phyloP scores from a whole-genome alignment of 129 eudicot genomes.

The Arctium lappa region DNA sequence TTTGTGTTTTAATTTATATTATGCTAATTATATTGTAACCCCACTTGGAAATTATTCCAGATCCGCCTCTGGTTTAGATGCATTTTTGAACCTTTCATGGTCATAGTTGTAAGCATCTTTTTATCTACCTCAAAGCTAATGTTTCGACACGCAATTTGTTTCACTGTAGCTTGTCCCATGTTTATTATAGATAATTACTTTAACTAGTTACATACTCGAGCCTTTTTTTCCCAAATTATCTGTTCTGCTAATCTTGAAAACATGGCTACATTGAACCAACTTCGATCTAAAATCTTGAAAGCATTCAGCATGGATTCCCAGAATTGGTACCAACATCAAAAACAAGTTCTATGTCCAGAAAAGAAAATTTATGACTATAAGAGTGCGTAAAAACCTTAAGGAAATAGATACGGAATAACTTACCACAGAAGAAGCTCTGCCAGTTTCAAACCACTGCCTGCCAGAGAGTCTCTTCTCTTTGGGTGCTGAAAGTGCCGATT shows the following conservation, averaged over 20 bases:
- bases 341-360: not conserved
- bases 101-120: not conserved
- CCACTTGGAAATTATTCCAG: no score
- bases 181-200: no score
- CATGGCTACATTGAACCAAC: not conserved
- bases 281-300: not conserved
- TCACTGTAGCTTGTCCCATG: not conserved
- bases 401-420: not conserved
- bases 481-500: constrained; percentile 69
- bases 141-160: not conserved
- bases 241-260: not conserved
- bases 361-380: no score
- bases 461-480: constrained; percentile 90
- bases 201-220: no score
- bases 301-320: not conserved
- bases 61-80: not conserved
- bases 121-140: not conserved
- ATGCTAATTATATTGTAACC: not conserved
- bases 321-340: not conserved
- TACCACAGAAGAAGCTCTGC: constrained; percentile 69
- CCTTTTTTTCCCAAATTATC: no score
- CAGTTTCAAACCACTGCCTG: constrained; percentile 99
- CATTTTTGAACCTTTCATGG: not conserved
- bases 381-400: not conserved
- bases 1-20: not conserved